A percentile compares a stretch with the other conserved stretches of the same genome.
Conservation (phyloP, 192 early-diverging fungal genomes). For the Podochytrium sp. region DNA sequence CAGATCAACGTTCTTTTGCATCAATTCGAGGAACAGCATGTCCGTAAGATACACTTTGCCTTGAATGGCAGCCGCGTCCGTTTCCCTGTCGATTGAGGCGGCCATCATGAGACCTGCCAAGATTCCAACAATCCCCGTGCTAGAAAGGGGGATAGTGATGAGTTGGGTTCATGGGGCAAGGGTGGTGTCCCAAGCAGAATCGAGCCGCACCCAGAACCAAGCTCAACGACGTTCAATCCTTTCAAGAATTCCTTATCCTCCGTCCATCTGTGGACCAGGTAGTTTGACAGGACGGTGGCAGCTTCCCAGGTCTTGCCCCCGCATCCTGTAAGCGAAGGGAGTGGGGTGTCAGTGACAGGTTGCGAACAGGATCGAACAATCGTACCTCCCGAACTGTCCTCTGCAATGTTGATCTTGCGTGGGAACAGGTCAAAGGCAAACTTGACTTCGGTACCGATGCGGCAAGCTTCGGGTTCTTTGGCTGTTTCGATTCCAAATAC, state of each 20-base stretch:
- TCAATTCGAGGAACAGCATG: slow-evolving; percentile 53
- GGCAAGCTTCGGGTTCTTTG: slow-evolving; percentile 22
- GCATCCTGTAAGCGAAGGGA: slow-evolving; percentile 37
- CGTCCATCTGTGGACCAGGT: slow-evolving; percentile 26
- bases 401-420: slow-evolving; percentile 17
- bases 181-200: no score
- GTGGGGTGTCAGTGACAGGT: not conserved
- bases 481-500: slow-evolving; percentile 1
- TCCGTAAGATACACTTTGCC: slow-evolving; percentile 51
- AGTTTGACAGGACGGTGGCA: slow-evolving; percentile 43
- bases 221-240: slow-evolving; percentile 37
- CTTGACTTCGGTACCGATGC: slow-evolving; percentile 25
- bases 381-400: slow-evolving; percentile 10
- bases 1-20: slow-evolving; percentile 49
- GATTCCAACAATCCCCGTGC: slow-evolving; percentile 56
- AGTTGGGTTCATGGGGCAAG: not conserved
- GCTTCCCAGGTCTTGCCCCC: slow-evolving; percentile 60
- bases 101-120: slow-evolving; percentile 41
- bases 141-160: slow-evolving; percentile 36
- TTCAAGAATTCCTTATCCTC: slow-evolving; percentile 13
- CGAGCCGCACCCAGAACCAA: slow-evolving; percentile 43
- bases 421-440: slow-evolving; percentile 11
- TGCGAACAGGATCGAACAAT: not conserved
- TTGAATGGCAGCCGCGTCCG: not conserved
- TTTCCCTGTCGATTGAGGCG: not conserved